These are phyloP conservation scores for Saturnispora galanensis DNA, from an alignment of 805 yeast genomes.

Conservation along the genomic window DNA sequence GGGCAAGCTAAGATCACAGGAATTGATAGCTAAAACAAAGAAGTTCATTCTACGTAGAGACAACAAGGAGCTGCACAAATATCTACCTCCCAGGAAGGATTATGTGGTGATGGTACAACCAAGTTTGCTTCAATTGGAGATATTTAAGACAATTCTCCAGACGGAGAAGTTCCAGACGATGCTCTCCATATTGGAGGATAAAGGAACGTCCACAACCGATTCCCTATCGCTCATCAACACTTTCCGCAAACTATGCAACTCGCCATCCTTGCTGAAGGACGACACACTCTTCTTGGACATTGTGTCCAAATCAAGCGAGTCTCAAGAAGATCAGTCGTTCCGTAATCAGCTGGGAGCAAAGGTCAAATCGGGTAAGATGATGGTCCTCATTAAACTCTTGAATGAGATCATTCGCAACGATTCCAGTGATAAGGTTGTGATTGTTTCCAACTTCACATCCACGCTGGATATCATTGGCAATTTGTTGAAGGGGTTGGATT, in stretches of 20 bases:
- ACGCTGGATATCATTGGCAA: conserved; percentile 70
- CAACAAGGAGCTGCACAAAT: conserved; percentile 41
- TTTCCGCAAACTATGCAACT: conserved; percentile 74
- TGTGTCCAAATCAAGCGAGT: conserved; percentile 13
- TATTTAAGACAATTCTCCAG: conserved; percentile 43
- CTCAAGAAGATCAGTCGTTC: conserved; percentile 17
- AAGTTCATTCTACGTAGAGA: conserved; percentile 68
- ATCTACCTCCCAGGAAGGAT: conserved; percentile 69
- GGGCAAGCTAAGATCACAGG: conserved; percentile 57
- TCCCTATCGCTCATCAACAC: conserved; percentile 55
- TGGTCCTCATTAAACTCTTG: conserved; percentile 47
- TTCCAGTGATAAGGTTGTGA: conserved; percentile 63
- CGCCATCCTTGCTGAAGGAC: conserved; percentile 52
- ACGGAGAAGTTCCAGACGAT: conserved; percentile 28
- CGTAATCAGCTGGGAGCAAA: conserved; percentile 24
- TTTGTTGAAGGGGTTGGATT: conserved; percentile 37
- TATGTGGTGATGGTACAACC: conserved; percentile 72
- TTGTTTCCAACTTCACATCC: conserved; percentile 82
- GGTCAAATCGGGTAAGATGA: conserved; percentile 53
- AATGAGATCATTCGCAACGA: conserved; percentile 31
- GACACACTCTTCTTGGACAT: conserved; percentile 37
- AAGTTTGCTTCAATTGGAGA: conserved; percentile 43
- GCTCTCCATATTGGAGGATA: conserved; percentile 15
- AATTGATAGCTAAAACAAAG: conserved; percentile 53
- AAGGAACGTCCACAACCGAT: conserved; percentile 12